Percentiles rank a stretch among this genome's conserved stretches.
Evolutionary conservation across 345 rosid species (phyloP).

Genomic region (Angophora floribunda): DNA sequence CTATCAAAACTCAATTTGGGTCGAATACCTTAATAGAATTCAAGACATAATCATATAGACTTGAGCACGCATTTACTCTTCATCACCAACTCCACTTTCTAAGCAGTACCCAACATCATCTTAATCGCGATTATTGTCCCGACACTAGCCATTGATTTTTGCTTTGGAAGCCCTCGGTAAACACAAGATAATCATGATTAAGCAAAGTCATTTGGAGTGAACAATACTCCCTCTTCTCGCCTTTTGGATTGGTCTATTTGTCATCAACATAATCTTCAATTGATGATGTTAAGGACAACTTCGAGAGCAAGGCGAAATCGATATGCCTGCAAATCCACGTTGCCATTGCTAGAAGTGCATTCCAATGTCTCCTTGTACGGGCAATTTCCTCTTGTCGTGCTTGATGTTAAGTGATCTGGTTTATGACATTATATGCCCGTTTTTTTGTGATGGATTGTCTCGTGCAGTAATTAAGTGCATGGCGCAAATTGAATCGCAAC

Average conservation of each 20-base stretch:
- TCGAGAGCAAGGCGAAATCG: not conserved
- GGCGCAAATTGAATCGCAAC: not conserved
- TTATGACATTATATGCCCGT: not conserved
- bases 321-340: not conserved
- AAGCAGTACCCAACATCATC: not conserved
- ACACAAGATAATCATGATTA: not conserved
- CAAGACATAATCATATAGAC: not conserved
- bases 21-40: not conserved
- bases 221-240: not conserved
- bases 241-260: not conserved
- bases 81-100: not conserved
- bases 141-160: not conserved
- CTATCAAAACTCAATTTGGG: not conserved
- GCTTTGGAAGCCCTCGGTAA: not conserved
- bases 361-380: not conserved
- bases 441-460: not conserved
- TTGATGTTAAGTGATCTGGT: not conserved
- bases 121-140: not conserved
- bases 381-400: not conserved
- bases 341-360: not conserved
- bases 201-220: not conserved
- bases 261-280: not conserved
- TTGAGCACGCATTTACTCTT: not conserved
- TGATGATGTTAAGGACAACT: not conserved
- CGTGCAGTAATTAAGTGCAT: not conserved